Base-by-base conservation (phyloP, 441 rosid genomes). In the Brassica balearica region DNA sequence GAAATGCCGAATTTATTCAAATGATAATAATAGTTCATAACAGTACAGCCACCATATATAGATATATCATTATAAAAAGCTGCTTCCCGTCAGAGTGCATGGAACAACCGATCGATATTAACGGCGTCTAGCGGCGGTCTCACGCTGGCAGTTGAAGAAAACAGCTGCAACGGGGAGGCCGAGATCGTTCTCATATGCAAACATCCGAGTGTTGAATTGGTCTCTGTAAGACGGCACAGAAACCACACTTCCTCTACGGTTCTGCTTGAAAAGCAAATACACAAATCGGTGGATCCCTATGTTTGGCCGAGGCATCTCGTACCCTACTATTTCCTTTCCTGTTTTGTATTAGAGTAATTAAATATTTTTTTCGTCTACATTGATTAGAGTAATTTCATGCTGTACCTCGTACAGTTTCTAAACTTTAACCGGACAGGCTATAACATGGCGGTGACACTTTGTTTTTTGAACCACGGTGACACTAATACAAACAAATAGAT, bases 201-300 rank as follows among this genome's bases (percentile, higher is more conserved):
- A 92, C 68, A 81, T 85, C 68, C 97, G 82, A 15, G 94, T 84
- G 80, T 81, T 85, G 81, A 92, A 93, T 14, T 46, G 73, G 62
- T 91, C 97, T 76, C 94, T 83, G 41, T 90, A 80, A 15, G 86
- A n/a, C 12, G 95, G 90, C 9, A 78, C 53, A 14, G 27, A 74
- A 55, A 83, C 77, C 65, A 88, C 86, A 23, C 86, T 78, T 73
- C 88, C 88, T 80, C 97, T 84, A 15, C 89, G 72, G 59, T 85
- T 87, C 84, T 93, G 99, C 85, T 85, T 88, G 85, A 88, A 95
- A 38, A 95, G 77, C 3, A 95, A 74, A 72, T 90, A 95, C 84
- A 89, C 98, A 41, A 86, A 95, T 84, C 98, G 86, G 78, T 95
- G 99, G 25, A 95, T 95, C 68, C 99, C 98, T 79, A 95, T 95